Percentiles rank a stretch among this genome's conserved stretches.
These are phyloP conservation scores for Fusarium oxysporum DNA, from an alignment of 2,329 filamentous ascomycete genomes.

Conservation along the genomic window DNA sequence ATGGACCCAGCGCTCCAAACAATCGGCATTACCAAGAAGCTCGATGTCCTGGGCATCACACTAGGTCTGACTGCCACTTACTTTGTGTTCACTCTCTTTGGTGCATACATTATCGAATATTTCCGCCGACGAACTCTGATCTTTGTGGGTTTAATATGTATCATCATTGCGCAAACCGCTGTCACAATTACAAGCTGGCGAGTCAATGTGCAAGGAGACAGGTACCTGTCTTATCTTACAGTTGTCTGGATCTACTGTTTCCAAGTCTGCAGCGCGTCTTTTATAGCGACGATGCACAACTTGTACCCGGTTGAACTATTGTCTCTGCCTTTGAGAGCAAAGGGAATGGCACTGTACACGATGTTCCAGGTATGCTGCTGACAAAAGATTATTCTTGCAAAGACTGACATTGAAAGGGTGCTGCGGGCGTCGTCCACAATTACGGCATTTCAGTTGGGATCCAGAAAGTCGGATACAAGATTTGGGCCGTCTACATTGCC, in stretches of 20 bases:
- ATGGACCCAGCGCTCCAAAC: constrained; percentile 31
- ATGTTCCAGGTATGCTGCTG: constrained; percentile 30
- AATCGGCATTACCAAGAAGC: constrained; percentile 30
- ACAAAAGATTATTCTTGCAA: fast-evolving
- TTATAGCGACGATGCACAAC: constrained; percentile 43
- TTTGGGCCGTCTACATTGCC: constrained; percentile 40
- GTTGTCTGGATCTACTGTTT: constrained; percentile 40
- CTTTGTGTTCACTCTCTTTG: constrained; percentile 42
- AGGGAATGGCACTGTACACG: constrained; percentile 40
- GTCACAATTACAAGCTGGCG: constrained; percentile 43
- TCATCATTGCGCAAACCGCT: constrained; percentile 31
- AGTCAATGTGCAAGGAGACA: not conserved
- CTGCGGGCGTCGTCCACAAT: constrained; percentile 38
- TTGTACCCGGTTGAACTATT: constrained; percentile 40
- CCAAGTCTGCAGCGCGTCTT: constrained; percentile 41
- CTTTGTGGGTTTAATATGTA: constrained; percentile 33
- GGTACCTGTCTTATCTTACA: constrained; percentile 20
- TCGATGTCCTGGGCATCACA: constrained; percentile 36
- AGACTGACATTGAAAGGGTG: constrained; percentile 5
- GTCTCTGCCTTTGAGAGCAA: constrained; percentile 36
- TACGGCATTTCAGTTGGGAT: constrained; percentile 41
- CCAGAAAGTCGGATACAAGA: constrained; percentile 35
- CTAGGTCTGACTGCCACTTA: constrained; percentile 34
- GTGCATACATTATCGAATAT: constrained; percentile 35
- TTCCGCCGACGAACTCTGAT: constrained; percentile 38